Percentiles rank a stretch among this genome's conserved stretches.
These are phyloP conservation scores for Arthrobotrys megalospora DNA, from an alignment of 2,329 filamentous ascomycete genomes.

Conservation along the genomic window DNA sequence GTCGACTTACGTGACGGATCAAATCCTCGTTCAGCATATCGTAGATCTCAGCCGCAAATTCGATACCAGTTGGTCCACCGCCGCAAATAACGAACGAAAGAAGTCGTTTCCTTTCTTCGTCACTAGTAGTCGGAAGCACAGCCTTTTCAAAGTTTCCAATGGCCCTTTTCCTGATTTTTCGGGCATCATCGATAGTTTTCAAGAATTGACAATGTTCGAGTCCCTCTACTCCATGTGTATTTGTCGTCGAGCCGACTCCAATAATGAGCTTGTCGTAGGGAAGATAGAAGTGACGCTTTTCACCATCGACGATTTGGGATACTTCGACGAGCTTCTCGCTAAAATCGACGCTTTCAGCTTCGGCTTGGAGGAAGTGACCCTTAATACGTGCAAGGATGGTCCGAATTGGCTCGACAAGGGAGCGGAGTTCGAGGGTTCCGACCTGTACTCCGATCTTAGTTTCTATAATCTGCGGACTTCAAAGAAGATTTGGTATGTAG, in stretches of 20 bases:
- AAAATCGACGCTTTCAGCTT: slow-evolving; percentile 91
- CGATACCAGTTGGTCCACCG: slow-evolving; percentile 94
- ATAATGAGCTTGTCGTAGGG: slow-evolving; percentile 98
- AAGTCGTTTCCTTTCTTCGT: slow-evolving; percentile 87
- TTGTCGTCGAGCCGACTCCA: slow-evolving; percentile 89
- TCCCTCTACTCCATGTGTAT: slow-evolving; percentile 95
- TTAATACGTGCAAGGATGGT: slow-evolving; percentile 82
- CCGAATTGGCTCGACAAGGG: slow-evolving; percentile 91
- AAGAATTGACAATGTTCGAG: slow-evolving; percentile 94
- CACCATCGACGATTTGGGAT: slow-evolving; percentile 79
- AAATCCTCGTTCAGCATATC: slow-evolving; percentile 97
- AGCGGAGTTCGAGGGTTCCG: slow-evolving; percentile 90
- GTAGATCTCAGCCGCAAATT: slow-evolving; percentile 96
- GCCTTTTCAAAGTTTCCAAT: slow-evolving; percentile 91
- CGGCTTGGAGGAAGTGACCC: slow-evolving; percentile 91
- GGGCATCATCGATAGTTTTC: slow-evolving; percentile 94
- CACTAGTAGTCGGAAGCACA: slow-evolving; percentile 90
- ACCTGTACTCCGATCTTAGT: slow-evolving; percentile 67
- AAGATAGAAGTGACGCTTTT: slow-evolving; percentile 88
- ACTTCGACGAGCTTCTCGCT: slow-evolving; percentile 91
- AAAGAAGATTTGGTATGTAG: not conserved
- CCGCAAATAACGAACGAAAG: slow-evolving; percentile 97
- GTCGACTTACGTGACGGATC: slow-evolving; percentile 18
- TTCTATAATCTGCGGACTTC: not conserved
- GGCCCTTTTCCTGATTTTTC: slow-evolving; percentile 88